Evolutionary conservation across 2,329 filamentous ascomycete species (phyloP).

Genomic region (Mycocentrospora acerina): DNA sequence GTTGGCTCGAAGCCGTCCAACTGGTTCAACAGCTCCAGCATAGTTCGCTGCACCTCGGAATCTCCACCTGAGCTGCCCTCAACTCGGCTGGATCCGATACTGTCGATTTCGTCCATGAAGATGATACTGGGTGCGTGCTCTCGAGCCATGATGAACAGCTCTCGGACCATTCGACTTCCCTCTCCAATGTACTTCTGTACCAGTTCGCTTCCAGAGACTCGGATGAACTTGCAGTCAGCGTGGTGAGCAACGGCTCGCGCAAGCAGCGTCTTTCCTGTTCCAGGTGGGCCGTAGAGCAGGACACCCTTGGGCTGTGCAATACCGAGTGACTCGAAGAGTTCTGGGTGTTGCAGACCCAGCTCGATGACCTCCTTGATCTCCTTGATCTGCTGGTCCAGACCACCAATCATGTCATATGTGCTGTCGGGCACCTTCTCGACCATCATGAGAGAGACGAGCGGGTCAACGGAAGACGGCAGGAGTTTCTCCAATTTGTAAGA

Average conservation of each 20-base stretch:
- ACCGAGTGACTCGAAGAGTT: constrained; percentile 97
- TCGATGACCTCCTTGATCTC: constrained; percentile 99
- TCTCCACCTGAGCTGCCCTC: constrained; percentile 94
- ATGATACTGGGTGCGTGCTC: constrained; percentile 98
- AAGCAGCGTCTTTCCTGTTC: constrained; percentile 94
- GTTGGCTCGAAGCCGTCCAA: constrained; percentile 98
- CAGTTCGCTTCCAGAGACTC: constrained; percentile 91
- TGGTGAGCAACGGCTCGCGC: constrained; percentile 96
- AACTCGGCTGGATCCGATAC: constrained; percentile 94
- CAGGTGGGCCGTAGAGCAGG: constrained; percentile 91
- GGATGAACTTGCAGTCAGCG: constrained; percentile 98
- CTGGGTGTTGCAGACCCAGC: constrained; percentile 95
- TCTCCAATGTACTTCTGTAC: constrained; percentile 99
- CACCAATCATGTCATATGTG: constrained; percentile 99
- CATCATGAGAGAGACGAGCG: constrained; percentile 99
- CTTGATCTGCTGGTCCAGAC: constrained; percentile 98
- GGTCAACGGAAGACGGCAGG: constrained; percentile 95
- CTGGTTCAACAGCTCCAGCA: constrained; percentile 98
- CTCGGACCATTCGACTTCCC: constrained; percentile 95
- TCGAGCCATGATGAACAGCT: constrained; percentile 98
- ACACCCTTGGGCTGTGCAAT: constrained; percentile 99
- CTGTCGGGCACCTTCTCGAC: constrained; percentile 99
- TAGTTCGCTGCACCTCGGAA: constrained; percentile 96
- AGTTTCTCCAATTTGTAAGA: constrained; percentile 99
- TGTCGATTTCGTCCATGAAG: constrained; percentile 99